Evolutionary conservation across 2,329 filamentous ascomycete genomes (phyloP), one percentile per base, ranked within the genome.

Genomic region (Didymella pomorum): DNA sequence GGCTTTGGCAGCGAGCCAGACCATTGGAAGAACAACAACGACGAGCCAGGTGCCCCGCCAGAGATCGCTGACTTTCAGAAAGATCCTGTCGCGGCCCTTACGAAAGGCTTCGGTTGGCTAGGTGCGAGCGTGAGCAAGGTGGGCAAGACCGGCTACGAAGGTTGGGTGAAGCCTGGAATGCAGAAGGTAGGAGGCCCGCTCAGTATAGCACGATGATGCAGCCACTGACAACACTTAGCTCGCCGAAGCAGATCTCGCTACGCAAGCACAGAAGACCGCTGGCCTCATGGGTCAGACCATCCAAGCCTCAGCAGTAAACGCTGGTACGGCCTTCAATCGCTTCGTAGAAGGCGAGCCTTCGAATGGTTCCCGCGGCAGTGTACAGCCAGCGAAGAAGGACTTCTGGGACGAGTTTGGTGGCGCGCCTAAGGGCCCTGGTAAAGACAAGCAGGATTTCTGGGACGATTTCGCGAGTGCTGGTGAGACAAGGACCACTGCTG

Each of bases 81-180:
- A 73, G 95, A 99, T 74, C 93, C 95, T 0, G 83, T 98, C 62
- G 93, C 87, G 1, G 93, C 94, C 16, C 78, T 99, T 68, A 92
- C 88, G 26, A 97, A 96, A 79, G 91, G 94, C 0, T 96, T 98
- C 71, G 94, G 94, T 9, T 98, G 95, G 93, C 92, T 98, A 72
- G 86, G 92, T 18, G 90, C 87, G 31, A 93, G 92, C 12, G 92
- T 98, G 41, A 88, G 88, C 25, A 97, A 95, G 83, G 91, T 91
- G 64, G 95, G 93, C 35, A 96, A 96, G 82, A 91, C 87, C 16
- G 89, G 97, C 23, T 96, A 97, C 75, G 90, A 95, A 66, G 87
- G 89, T 31, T 97, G 92, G 79, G 92, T 99, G 52, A 93, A 96
- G 79, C 95, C 95, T 10, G 95, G 93, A 26, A 92, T 95, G 61